Base-by-base conservation (phyloP, 2,329 filamentous ascomycete genomes). In the Colletotrichum trifolii region DNA sequence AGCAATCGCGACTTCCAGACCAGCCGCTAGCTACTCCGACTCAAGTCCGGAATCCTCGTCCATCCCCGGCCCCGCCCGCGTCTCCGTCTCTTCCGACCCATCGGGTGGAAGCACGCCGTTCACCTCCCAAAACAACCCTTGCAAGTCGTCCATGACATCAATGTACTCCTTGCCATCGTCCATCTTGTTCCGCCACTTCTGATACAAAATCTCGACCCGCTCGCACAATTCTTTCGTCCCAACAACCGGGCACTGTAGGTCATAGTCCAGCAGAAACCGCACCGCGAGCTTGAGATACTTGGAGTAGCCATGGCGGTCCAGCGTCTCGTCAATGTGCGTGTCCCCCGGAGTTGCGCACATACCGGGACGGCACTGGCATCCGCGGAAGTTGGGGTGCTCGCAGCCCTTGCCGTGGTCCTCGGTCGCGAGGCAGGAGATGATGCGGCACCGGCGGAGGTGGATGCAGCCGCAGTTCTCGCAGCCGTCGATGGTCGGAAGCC, bases 321-420 rank as follows among this genome's bases (percentile, higher is more conserved):
- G 62, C 13, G 67, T 67, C 38, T 70, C 66, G 54, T 79, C 72
- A 34, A 77, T 59, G 66, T 79, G 75, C 66, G 78, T 66, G 36
- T 69, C 67, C 17, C 49, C 59, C 35, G 70, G 61, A 8, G 13
- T 33, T 2, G 13, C 17, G 15, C 58, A 66, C 46, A 33, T 40
- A 25, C 25, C 25, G 12, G 33, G 33, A 6, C 60, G 61, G 60
- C 69, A 71, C n/a, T 34, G 52, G 8, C 63, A 66, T n/a, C 63
- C 63, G 25, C 9, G 47, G 42, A 66, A 63, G 15, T 45, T 52
- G n/a, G 70, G 53, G 45, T 71, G 71, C 17, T 57, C 35, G 17
- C 65, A 68, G 1, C 25, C 25, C 34, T 72, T 72, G 1, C 46
- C 52, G 4, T 34, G 38, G 13, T 68, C 60, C 0, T 40, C 17